These are phyloP conservation scores for Yamadazyma trypodendri DNA, from an alignment of 1,139 yeast genomes.

Conservation along the genomic window DNA sequence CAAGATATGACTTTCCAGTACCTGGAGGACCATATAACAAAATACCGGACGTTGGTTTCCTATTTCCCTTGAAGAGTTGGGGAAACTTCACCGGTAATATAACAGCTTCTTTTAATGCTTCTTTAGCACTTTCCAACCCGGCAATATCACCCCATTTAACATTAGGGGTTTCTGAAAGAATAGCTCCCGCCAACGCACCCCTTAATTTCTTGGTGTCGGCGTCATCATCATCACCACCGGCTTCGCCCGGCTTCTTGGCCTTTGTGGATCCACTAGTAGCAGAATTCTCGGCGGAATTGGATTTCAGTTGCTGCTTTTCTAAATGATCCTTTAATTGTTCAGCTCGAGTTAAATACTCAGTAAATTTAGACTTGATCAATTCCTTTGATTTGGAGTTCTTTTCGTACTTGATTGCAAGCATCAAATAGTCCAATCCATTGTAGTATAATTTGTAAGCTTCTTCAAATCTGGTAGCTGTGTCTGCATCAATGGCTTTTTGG, in stretches of 20 bases:
- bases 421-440: conserved; percentile 89
- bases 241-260: conserved; percentile 50
- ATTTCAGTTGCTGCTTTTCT: conserved; percentile 56
- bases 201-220: conserved; percentile 84
- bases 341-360: conserved; percentile 89
- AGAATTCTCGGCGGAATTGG: conserved; percentile 49
- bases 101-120: conserved; percentile 95
- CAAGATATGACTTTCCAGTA: conserved; percentile 95
- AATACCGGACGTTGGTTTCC: conserved; percentile 92
- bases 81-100: conserved; percentile 88
- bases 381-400: conserved; percentile 89
- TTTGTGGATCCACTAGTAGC: conserved; percentile 59
- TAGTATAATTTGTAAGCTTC: conserved; percentile 93
- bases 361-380: conserved; percentile 81
- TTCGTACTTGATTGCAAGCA: conserved; percentile 95
- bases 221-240: conserved; percentile 60
- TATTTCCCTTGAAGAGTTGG: conserved; percentile 87
- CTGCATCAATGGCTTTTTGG: conserved; percentile 94
- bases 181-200: conserved; percentile 91
- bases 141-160: conserved; percentile 96
- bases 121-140: conserved; percentile 93
- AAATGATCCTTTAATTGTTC: conserved; percentile 91
- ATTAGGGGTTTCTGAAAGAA: conserved; percentile 87
- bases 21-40: conserved; percentile 97
- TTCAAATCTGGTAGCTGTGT: conserved; percentile 84